phyloP scores from a whole-genome alignment of 495 filamentous ascomycete genomes.

The Daldinia caldariorum region DNA sequence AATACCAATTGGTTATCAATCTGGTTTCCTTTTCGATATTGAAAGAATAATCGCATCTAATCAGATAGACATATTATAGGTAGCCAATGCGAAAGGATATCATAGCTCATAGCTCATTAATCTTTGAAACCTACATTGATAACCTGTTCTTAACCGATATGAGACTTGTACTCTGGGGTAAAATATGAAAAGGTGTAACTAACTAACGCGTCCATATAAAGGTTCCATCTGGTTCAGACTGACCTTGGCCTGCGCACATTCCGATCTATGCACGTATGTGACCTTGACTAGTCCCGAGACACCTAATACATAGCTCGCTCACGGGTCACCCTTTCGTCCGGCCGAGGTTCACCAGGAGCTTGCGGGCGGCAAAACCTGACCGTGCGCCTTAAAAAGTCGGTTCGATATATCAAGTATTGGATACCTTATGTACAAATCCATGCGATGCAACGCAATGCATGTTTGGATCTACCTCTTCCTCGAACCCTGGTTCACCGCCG shows the following conservation, averaged over 20 bases:
- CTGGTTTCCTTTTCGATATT: no score
- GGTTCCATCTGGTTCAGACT: neutral
- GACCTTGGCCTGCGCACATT: neutral
- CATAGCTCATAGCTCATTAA: no score
- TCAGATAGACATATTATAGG: no score
- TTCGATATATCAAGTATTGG: neutral
- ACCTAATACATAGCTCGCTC: neutral
- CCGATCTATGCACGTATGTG: neutral
- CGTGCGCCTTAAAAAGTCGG: neutral
- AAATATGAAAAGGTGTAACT: neutral
- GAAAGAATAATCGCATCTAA: no score
- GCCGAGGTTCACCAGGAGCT: conserved; percentile 1
- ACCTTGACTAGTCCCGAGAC: neutral
- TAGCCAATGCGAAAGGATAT: no score
- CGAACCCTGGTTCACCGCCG: neutral
- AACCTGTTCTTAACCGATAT: no score
- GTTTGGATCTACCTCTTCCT: neutral
- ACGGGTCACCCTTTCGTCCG: neutral
- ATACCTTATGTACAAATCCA: neutral
- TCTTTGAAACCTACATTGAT: no score
- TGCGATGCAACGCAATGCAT: neutral
- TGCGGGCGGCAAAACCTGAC: neutral
- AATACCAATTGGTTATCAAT: no score
- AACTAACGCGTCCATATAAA: neutral
- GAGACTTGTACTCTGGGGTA: no score